A percentile compares a stretch with the other conserved stretches of the same genome.
Conservation (phyloP, 2,329 filamentous ascomycete genomes). For the Proliferodiscus dingleyae region DNA sequence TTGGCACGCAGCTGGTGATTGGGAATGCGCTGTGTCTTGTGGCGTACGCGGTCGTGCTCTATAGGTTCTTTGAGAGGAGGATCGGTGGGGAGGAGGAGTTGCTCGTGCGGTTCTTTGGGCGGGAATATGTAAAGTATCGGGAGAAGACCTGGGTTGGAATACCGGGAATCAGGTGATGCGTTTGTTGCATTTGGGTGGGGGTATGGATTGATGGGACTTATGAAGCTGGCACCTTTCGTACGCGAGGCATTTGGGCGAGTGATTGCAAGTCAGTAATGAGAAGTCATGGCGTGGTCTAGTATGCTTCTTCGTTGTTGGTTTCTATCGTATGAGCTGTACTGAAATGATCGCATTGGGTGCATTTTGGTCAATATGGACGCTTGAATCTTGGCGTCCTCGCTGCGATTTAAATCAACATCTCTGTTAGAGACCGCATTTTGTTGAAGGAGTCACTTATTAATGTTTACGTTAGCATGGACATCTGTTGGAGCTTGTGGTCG, state of each 20-base stretch:
- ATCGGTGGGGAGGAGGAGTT: slow-evolving; percentile 76
- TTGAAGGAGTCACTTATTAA: too few species aligned
- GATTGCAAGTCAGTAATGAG: background rate
- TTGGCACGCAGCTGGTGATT: slow-evolving; percentile 88
- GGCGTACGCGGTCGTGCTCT: slow-evolving; percentile 70
- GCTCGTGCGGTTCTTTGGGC: slow-evolving; percentile 75
- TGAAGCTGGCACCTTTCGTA: background rate
- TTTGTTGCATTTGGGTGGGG: background rate
- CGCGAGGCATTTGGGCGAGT: background rate
- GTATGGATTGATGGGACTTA: background rate
- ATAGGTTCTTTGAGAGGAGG: slow-evolving; percentile 74
- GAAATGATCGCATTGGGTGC: too few species aligned
- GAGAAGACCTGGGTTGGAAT: slow-evolving; percentile 71
- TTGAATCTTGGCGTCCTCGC: too few species aligned
- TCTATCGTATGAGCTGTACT: too few species aligned
- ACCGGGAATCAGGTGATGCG: slow-evolving; percentile 58
- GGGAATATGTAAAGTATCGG: slow-evolving; percentile 73
- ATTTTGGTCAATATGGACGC: too few species aligned
- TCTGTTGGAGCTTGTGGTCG: too few species aligned
- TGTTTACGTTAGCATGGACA: too few species aligned
- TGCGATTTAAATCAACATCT: too few species aligned
- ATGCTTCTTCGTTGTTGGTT: too few species aligned
- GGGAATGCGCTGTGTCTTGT: slow-evolving; percentile 78
- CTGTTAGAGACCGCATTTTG: too few species aligned
- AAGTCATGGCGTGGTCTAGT: background rate